Percentiles rank a stretch among this genome's conserved stretches.
These are phyloP conservation scores for Diaporthe ilicicola DNA, from an alignment of 2,329 filamentous ascomycete species.

Conservation along the genomic window DNA sequence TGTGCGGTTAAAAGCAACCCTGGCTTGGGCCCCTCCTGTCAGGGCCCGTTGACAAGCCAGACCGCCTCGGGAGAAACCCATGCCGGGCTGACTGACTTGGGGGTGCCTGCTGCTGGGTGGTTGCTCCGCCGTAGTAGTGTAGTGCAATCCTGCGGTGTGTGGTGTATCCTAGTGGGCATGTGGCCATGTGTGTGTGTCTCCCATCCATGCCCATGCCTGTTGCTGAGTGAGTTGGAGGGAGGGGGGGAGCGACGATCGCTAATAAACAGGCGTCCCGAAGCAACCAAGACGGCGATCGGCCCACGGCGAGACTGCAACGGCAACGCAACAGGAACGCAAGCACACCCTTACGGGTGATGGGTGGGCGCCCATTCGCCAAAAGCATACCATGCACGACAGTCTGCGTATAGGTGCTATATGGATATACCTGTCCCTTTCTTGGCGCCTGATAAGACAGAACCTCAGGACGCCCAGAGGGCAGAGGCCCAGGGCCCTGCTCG, in stretches of 20 bases:
- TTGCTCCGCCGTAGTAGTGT: no score
- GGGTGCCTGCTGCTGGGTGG: not conserved
- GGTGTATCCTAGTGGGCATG: constrained; percentile 4
- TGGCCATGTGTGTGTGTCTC: no score
- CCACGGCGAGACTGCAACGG: not conserved
- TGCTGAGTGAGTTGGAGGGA: not conserved
- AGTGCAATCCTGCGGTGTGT: no score
- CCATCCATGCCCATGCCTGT: no score
- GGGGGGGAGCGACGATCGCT: not conserved
- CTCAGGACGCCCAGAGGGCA: no score
- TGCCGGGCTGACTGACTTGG: constrained; percentile 7
- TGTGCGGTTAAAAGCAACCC: not conserved
- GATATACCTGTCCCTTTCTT: no score
- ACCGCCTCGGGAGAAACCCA: not conserved
- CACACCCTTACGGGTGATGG: not conserved
- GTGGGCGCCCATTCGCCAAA: not conserved
- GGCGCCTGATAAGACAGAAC: no score
- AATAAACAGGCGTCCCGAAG: constrained; percentile 6
- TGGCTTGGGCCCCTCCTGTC: no score
- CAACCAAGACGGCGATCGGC: not conserved
- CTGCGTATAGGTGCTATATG: no score
- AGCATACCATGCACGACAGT: no score
- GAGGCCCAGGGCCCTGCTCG: no score
- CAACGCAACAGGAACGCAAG: not conserved
- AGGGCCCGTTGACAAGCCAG: not conserved